Conservation (phyloP, 1,284 basidiomycete species). For the Fomitopsis pinicola region DNA sequence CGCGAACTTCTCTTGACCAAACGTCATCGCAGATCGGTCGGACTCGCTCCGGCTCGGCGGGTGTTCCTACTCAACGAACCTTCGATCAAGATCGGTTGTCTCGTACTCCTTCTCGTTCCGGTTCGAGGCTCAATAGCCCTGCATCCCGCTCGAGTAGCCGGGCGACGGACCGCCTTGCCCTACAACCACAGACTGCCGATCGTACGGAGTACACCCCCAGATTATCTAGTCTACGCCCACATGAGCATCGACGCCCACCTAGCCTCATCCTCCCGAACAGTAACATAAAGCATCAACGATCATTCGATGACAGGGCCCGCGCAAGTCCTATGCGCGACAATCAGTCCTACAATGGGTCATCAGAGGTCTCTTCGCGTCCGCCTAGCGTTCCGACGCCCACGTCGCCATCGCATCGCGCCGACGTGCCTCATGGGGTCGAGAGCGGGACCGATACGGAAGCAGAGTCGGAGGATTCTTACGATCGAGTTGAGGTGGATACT, state of each 20-base stretch:
- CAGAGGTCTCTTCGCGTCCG: slow-evolving; percentile 17
- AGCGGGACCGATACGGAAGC: slow-evolving; percentile 69
- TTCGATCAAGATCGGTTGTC: slow-evolving; percentile 4
- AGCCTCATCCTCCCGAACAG: slow-evolving; percentile 19
- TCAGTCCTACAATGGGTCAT: slow-evolving; percentile 13
- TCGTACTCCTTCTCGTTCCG: slow-evolving; percentile 16
- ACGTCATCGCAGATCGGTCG: slow-evolving; percentile 9
- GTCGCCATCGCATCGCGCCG: slow-evolving; percentile 56
- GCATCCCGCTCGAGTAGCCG: slow-evolving; percentile 23
- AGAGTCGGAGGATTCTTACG: slow-evolving; percentile 34
- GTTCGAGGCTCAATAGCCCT: slow-evolving; percentile 21
- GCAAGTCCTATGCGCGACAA: slow-evolving; percentile 15
- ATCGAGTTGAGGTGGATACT: slow-evolving; percentile 3
- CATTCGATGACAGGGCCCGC: slow-evolving; percentile 21
- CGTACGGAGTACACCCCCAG: background rate
- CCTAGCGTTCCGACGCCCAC: slow-evolving; percentile 38
- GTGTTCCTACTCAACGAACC: slow-evolving; percentile 9
- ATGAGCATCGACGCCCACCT: slow-evolving; percentile 14
- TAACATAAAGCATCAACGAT: slow-evolving; percentile 17
- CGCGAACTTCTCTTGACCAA: background rate
- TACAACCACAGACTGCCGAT: background rate
- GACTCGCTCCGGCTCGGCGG: slow-evolving; percentile 25
- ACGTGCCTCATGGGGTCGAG: slow-evolving; percentile 68
- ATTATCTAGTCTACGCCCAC: background rate
- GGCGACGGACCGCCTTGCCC: slow-evolving; percentile 10